phyloP scores from a whole-genome alignment of 192 early-diverging fungal species.

The Rhizophlyctis rosea region DNA sequence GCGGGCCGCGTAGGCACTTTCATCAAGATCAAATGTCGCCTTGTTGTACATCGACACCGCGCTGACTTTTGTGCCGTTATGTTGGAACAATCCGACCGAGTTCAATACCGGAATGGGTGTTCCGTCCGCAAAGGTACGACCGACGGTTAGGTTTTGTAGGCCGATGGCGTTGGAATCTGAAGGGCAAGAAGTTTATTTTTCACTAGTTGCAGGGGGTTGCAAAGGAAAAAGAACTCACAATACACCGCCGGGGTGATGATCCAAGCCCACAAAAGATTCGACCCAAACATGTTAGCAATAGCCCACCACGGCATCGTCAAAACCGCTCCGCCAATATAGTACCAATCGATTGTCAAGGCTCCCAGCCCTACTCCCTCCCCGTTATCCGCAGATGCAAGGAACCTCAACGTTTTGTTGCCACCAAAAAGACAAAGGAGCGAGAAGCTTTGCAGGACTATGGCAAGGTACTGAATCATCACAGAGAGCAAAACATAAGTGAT shows the following conservation, averaged over 20 bases:
- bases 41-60: constrained; percentile 32
- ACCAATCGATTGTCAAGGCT: constrained; percentile 62
- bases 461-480: constrained; percentile 36
- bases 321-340: constrained; percentile 13
- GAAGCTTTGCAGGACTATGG: neutral
- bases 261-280: constrained; percentile 42
- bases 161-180: constrained; percentile 35
- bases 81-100: constrained; percentile 3
- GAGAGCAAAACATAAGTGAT: constrained; percentile 46
- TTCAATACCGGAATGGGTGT: constrained; percentile 14
- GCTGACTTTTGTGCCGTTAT: constrained; percentile 31
- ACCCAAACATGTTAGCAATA: constrained; percentile 47
- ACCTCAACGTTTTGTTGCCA: neutral
- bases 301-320: constrained; percentile 72
- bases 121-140: neutral
- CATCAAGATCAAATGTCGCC: constrained; percentile 27
- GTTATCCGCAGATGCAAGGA: constrained; percentile 22
- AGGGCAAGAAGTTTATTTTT: too few species aligned
- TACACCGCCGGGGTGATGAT: constrained; percentile 48
- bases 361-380: constrained; percentile 50
- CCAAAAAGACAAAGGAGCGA: constrained; percentile 4
- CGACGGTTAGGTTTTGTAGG: constrained; percentile 31
- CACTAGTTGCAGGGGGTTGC: too few species aligned
- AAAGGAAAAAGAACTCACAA: constrained; percentile 34
- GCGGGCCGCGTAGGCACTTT: constrained; percentile 9